Percentiles rank a stretch among this genome's conserved stretches.
phyloP scores from a whole-genome alignment of 768 basidiomycete genomes.

The Roridomyces roridus region DNA sequence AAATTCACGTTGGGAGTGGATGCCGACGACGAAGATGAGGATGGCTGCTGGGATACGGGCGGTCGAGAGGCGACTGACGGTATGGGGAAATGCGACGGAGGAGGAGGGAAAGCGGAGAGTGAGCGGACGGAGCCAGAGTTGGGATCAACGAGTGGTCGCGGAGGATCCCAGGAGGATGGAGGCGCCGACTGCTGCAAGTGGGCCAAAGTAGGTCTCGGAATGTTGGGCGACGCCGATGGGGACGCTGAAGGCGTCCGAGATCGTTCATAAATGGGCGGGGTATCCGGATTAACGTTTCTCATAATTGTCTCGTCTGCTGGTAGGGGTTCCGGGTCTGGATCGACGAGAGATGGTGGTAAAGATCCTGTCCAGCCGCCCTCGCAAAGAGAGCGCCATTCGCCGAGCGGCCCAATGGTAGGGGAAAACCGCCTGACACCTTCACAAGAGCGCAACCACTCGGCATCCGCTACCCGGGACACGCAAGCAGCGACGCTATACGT shows the following conservation, averaged over 20 bases:
- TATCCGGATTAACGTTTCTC: slow-evolving; percentile 17
- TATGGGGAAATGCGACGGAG: slow-evolving; percentile 74
- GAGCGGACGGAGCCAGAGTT: slow-evolving; percentile 66
- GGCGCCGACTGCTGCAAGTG: slow-evolving; percentile 24
- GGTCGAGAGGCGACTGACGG: slow-evolving; percentile 61
- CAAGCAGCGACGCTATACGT: slow-evolving; percentile 69
- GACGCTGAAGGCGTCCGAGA: slow-evolving; percentile 12
- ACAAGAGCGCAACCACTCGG: slow-evolving; percentile 76
- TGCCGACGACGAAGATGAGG: slow-evolving; percentile 27
- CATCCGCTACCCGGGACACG: slow-evolving; percentile 75
- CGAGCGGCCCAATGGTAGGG: slow-evolving; percentile 71
- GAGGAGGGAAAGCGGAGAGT: slow-evolving; percentile 74
- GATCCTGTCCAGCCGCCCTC: slow-evolving; percentile 76
- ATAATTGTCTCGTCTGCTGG: not conserved
- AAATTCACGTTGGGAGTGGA: slow-evolving; percentile 32
- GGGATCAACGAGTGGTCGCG: slow-evolving; percentile 42
- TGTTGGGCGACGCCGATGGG: slow-evolving; percentile 20
- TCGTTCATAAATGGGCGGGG: slow-evolving; percentile 12
- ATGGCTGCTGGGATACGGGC: slow-evolving; percentile 13
- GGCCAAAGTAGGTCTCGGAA: slow-evolving; percentile 6
- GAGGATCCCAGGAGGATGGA: slow-evolving; percentile 43
- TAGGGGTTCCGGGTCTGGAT: slow-evolving; percentile 26
- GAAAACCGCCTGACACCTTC: slow-evolving; percentile 74
- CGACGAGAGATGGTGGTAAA: slow-evolving; percentile 51
- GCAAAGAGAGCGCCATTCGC: slow-evolving; percentile 75